These are phyloP conservation scores for Russula ochroleuca DNA, from an alignment of 768 basidiomycete species.

Conservation along the genomic window DNA sequence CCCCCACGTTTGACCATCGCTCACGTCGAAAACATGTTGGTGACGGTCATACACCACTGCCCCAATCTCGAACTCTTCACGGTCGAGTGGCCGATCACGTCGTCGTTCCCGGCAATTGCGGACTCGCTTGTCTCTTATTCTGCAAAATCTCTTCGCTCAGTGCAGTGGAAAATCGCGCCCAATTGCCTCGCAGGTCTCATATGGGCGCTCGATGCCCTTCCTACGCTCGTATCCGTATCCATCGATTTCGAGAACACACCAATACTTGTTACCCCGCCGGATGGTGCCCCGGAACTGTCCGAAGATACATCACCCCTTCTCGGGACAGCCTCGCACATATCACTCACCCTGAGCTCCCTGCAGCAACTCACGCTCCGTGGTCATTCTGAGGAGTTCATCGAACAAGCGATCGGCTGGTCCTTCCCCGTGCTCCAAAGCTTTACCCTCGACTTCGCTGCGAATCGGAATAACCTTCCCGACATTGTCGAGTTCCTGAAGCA, in stretches of 20 bases:
- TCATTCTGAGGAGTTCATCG: conserved; percentile 58
- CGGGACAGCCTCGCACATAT: conserved; percentile 57
- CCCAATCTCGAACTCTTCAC: conserved; percentile 73
- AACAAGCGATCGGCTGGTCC: conserved; percentile 63
- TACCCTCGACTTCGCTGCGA: conserved; percentile 50
- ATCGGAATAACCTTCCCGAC: conserved; percentile 52
- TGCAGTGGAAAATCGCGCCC: conserved; percentile 56
- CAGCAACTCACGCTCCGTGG: conserved; percentile 62
- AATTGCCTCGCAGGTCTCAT: conserved; percentile 60
- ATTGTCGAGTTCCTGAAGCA: conserved; percentile 51
- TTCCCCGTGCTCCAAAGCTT: conserved; percentile 57
- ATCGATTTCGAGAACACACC: conserved; percentile 44
- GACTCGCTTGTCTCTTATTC: conserved; percentile 56
- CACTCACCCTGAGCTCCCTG: conserved; percentile 50
- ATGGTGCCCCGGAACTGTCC: neutral
- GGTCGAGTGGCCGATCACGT: conserved; percentile 58
- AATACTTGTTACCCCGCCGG: neutral
- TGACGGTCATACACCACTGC: conserved; percentile 57
- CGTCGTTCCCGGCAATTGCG: conserved; percentile 57
- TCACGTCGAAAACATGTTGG: conserved; percentile 51
- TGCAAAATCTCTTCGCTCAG: conserved; percentile 50
- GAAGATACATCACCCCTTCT: conserved; percentile 47
- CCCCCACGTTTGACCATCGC: conserved; percentile 42
- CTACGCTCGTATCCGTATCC: conserved; percentile 50
- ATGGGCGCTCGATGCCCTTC: conserved; percentile 64